Evolutionary conservation across 2,329 filamentous ascomycete species (phyloP), one percentile per base, ranked within the genome.

Genomic region (Curvularia lunata): DNA sequence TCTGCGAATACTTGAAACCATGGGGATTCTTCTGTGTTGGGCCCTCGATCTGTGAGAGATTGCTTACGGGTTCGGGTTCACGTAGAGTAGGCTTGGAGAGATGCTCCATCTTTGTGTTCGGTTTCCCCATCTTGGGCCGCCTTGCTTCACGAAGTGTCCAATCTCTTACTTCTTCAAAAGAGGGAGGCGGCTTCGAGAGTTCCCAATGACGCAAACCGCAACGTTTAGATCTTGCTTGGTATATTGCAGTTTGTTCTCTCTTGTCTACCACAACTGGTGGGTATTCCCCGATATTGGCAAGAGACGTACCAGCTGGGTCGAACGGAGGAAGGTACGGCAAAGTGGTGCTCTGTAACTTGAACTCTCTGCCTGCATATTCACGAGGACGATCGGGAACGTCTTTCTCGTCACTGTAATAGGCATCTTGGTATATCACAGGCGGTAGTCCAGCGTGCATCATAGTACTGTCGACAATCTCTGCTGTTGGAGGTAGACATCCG

Each of bases 291-390:
- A 81, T 82, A 37, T 81, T 84, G 13, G 86, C 85, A 12, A 79
- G 74, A 3, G 85, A 86, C 25, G 78, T 80, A 7, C 85, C 87
- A 5, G 80, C 84, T 1, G 85, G 77, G 69, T 96, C 87, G 64
- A 98, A 98, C 0, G 85, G 80, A 0, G 92, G 91, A 2, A 98
- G 84, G 75, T 88, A 97, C 0, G 91, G 91, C 7, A 96, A 72
- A 1, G 89, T 91, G 52, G 84, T 87, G 58, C 92, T 89, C 68
- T 87, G 85, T 6, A 97, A 79, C 56, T 86, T 89, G 72, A 96
- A 97, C 67, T 96, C 91, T 65, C 88, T 87, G 3, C 94, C 94
- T 6, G 91, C 94, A 77, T 97, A 98, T 75, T 97, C 92, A 52
- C 91, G 84, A 30, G 84, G 77, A 52, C 89, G 85, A 38, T 88